phyloP scores from a whole-genome alignment of 208 protist species.

The Trypanosoma theileri region DNA sequence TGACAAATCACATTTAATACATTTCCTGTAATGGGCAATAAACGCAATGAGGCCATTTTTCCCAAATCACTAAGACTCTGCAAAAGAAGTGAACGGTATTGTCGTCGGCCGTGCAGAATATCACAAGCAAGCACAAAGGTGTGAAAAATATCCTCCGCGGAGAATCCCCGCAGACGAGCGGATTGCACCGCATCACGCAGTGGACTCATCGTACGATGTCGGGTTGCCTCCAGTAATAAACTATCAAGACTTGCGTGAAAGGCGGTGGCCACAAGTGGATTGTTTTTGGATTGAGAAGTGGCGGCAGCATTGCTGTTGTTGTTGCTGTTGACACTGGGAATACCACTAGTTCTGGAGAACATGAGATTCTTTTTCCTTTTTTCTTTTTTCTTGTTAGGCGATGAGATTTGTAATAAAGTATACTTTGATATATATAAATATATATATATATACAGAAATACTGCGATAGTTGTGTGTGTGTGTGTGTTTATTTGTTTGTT shows the following conservation, averaged over 20 bases:
- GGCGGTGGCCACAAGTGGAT: slow-evolving; percentile 21
- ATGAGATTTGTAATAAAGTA: too few relatives aligned
- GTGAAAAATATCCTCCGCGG: slow-evolving; percentile 48
- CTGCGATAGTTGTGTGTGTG: too few relatives aligned
- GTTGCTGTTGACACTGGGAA: background rate
- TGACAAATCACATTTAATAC: slow-evolving; percentile 49
- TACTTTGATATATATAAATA: too few relatives aligned
- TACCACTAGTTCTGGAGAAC: background rate
- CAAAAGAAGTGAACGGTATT: slow-evolving; percentile 41
- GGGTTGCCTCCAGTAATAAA: slow-evolving; percentile 51
- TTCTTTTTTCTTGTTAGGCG: background rate
- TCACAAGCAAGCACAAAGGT: slow-evolving; percentile 62
- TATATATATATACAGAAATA: too few relatives aligned
- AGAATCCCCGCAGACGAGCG: slow-evolving; percentile 43
- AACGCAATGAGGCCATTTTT: slow-evolving; percentile 61
- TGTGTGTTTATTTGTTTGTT: too few relatives aligned
- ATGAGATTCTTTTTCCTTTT: background rate
- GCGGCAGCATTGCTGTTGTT: slow-evolving; percentile 4
- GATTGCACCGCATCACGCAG: slow-evolving; percentile 57
- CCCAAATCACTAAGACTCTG: slow-evolving; percentile 67
- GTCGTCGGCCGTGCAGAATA: slow-evolving; percentile 26
- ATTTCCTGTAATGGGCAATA: slow-evolving; percentile 50
- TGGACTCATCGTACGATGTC: slow-evolving; percentile 39
- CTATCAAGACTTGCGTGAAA: slow-evolving; percentile 57
- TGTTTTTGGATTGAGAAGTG: background rate